Evolutionary conservation across 345 rosid genomes (phyloP).

Genomic region (Geranium rotundifolium): DNA sequence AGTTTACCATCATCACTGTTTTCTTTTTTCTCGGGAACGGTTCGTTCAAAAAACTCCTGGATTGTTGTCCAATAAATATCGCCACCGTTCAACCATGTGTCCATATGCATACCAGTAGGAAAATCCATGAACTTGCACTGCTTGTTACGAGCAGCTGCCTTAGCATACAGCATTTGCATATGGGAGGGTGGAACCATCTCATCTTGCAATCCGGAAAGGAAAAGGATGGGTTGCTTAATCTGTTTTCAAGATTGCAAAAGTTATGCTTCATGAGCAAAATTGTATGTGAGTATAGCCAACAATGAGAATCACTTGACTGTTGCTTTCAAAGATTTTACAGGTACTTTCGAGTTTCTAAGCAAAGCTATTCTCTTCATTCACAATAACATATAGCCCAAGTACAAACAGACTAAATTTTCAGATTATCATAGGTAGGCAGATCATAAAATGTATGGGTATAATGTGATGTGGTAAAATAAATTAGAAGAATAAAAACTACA

Average conservation of each 20-base stretch:
- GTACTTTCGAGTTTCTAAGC: no score
- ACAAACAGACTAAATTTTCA: no score
- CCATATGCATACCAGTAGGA: slow-evolving; percentile 98
- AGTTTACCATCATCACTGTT: background rate
- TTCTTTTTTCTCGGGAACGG: slow-evolving; percentile 43
- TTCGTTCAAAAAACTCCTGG: slow-evolving; percentile 45
- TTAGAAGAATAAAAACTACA: background rate
- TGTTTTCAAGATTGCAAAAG: slow-evolving; percentile 21
- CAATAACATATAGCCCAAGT: no score
- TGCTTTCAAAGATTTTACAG: no score
- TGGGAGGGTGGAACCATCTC: slow-evolving; percentile 97
- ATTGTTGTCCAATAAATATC: slow-evolving; percentile 73
- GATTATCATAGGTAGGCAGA: no score
- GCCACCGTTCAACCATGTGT: slow-evolving; percentile 93
- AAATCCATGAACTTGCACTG: slow-evolving; percentile 69
- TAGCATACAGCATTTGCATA: slow-evolving; percentile 81
- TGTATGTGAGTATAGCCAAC: no score
- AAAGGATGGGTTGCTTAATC: slow-evolving; percentile 76
- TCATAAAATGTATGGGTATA: background rate
- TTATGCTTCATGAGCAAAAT: no score
- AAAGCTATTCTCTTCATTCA: no score
- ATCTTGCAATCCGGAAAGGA: slow-evolving; percentile 94
- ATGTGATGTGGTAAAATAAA: background rate
- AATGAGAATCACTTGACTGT: no score
- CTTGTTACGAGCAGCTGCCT: slow-evolving; percentile 74